These are phyloP conservation scores for Acanthamoeba royreba DNA, from an alignment of 208 protist genomes.

Conservation along the genomic window DNA sequence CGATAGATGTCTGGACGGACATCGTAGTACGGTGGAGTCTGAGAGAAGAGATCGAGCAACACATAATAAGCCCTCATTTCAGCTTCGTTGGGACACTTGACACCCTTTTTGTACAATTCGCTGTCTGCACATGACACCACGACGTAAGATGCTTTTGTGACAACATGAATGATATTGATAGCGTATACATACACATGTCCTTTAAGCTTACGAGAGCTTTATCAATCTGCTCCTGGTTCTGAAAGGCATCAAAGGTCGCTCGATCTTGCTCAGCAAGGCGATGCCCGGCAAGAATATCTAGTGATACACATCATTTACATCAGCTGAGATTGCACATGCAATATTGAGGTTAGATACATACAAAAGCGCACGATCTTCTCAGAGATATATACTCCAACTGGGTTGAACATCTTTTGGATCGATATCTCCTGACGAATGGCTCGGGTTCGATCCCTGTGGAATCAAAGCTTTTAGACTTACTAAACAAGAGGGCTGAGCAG, in stretches of 20 bases:
- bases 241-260: background rate
- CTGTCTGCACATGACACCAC: background rate
- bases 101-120: background rate
- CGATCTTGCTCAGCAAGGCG: background rate
- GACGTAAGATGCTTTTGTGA: background rate
- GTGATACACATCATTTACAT: background rate
- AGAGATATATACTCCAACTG: background rate
- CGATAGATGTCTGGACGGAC: background rate
- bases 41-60: background rate
- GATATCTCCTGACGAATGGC: constrained; percentile 35
- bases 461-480: background rate
- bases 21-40: background rate
- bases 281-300: constrained; percentile 1
- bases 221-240: constrained; percentile 34
- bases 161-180: background rate
- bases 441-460: background rate
- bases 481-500: background rate
- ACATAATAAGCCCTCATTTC: constrained; percentile 34
- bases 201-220: background rate
- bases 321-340: background rate
- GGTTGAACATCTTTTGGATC: background rate
- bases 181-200: background rate
- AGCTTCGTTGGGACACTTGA: constrained; percentile 32
- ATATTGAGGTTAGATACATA: background rate
- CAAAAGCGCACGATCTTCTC: constrained; percentile 38